Conservation (phyloP, 2,329 filamentous ascomycete species). For the Trichoderma koningii region DNA sequence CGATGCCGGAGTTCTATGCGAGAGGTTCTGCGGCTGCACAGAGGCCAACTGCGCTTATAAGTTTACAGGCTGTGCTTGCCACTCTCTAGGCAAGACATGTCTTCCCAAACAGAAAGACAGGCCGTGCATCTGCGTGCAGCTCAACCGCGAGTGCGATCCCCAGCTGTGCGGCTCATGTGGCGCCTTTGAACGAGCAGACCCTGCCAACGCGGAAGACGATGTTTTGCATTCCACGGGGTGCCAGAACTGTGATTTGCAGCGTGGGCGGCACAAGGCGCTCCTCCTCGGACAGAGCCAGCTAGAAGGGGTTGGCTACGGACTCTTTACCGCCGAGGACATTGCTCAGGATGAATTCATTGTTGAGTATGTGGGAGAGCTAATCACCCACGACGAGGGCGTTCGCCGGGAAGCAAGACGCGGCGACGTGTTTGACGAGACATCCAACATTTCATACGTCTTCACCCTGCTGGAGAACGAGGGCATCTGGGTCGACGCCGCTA, state of each 20-base stretch:
- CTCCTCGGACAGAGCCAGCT: constrained; percentile 71
- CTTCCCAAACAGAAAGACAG: constrained; percentile 56
- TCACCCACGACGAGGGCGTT: constrained; percentile 69
- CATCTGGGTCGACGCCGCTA: constrained; percentile 72
- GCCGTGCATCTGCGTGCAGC: constrained; percentile 69
- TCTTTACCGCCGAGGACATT: constrained; percentile 71
- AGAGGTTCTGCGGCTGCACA: constrained; percentile 69
- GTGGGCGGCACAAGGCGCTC: constrained; percentile 64
- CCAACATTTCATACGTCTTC: constrained; percentile 66
- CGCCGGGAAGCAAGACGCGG: constrained; percentile 64
- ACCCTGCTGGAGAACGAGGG: constrained; percentile 61
- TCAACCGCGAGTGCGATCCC: constrained; percentile 80
- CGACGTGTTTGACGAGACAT: constrained; percentile 61
- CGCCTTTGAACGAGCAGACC: constrained; percentile 67
- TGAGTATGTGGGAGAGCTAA: constrained; percentile 79
- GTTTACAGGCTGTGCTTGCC: constrained; percentile 68
- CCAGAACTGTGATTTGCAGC: constrained; percentile 72
- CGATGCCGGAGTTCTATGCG: constrained; percentile 63
- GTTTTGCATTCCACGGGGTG: constrained; percentile 61
- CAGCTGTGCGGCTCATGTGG: constrained; percentile 73
- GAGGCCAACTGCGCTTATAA: constrained; percentile 61
- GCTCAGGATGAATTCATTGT: constrained; percentile 71
- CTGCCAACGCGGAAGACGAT: constrained; percentile 63
- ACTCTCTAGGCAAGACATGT: constrained; percentile 61
- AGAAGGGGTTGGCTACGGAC: constrained; percentile 68